A percentile compares a stretch with the other conserved stretches of the same genome.
Evolutionary conservation across 2,329 filamentous ascomycete genomes (phyloP).

Genomic region (Aschersonia sp.): DNA sequence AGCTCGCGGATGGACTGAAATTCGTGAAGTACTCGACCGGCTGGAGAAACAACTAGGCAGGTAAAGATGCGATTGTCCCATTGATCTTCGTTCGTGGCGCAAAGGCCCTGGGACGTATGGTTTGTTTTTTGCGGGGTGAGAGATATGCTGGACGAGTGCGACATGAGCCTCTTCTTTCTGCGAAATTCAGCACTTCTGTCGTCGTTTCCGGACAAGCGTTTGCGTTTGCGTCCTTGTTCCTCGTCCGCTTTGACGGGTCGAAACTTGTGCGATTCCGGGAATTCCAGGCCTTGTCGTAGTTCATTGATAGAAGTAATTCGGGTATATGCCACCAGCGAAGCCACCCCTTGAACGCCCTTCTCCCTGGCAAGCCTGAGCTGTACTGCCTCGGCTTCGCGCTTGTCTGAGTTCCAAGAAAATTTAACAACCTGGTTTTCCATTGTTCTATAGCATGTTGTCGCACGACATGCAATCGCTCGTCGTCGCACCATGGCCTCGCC

Average conservation of each 20-base stretch:
- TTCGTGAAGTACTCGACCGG: conserved; percentile 2
- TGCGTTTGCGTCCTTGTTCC: background rate
- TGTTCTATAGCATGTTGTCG: conserved; percentile 7
- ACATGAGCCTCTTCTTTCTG: too few species aligned
- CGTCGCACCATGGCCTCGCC: conserved; percentile 5
- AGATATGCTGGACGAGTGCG: conserved; percentile 1
- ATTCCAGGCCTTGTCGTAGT: conserved; percentile 6
- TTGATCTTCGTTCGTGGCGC: conserved; percentile 3
- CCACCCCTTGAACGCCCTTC: conserved; percentile 7
- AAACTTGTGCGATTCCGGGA: background rate
- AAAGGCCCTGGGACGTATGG: conserved; percentile 4
- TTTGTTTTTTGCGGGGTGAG: background rate
- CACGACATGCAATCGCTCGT: conserved; percentile 5
- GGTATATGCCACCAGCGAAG: conserved; percentile 5
- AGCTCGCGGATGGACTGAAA: too few species aligned
- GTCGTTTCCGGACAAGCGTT: background rate
- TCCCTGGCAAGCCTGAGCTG: conserved; percentile 6
- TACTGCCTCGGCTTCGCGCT: conserved; percentile 4
- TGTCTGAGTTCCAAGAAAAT: conserved; percentile 5
- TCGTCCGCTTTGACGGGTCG: conserved; percentile 3
- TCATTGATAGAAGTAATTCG: conserved; percentile 6
- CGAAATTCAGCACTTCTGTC: too few species aligned
- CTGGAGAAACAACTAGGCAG: conserved; percentile 5
- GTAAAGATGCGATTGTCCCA: conserved; percentile 5
- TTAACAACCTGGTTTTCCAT: conserved; percentile 6